Conservation (phyloP, 345 rosid genomes). For the Gossypium longicalyx region DNA sequence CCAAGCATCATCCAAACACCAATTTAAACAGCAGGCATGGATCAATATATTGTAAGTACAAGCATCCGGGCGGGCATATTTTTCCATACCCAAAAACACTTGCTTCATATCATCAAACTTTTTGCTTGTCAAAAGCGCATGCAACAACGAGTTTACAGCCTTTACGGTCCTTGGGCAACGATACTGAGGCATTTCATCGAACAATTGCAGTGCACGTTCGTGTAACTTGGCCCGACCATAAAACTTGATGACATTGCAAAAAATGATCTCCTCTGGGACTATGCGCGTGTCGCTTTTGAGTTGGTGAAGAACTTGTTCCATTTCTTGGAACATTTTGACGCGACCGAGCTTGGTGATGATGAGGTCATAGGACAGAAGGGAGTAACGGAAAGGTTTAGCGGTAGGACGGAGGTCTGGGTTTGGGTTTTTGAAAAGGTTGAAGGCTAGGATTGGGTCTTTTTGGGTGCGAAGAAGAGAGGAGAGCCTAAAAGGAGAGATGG, state of each 20-base stretch:
- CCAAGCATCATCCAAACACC: slow-evolving; percentile 46
- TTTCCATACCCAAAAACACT: slow-evolving; percentile 31
- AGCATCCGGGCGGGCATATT: slow-evolving; percentile 46
- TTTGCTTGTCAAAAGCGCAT: slow-evolving; percentile 38
- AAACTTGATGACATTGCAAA: slow-evolving; percentile 55
- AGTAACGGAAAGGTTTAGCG: slow-evolving; percentile 38
- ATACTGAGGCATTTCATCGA: slow-evolving; percentile 62
- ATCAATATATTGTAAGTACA: slow-evolving; percentile 77
- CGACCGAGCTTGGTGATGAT: slow-evolving; percentile 73
- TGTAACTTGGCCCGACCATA: slow-evolving; percentile 53
- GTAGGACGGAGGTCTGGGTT: slow-evolving; percentile 35
- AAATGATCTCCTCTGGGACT: slow-evolving; percentile 48
- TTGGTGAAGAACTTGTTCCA: slow-evolving; percentile 51
- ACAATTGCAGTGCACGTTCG: slow-evolving; percentile 45
- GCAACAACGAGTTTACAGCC: slow-evolving; percentile 58
- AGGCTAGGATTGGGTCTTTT: slow-evolving; percentile 57
- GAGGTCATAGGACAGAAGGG: slow-evolving; percentile 67
- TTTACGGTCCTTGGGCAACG: slow-evolving; percentile 51
- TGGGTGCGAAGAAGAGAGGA: slow-evolving; percentile 64
- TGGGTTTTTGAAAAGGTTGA: slow-evolving; percentile 12
- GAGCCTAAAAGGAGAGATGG: slow-evolving; percentile 53
- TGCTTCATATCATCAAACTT: slow-evolving; percentile 42
- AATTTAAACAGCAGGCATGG: slow-evolving; percentile 28
- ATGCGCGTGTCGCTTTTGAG: slow-evolving; percentile 48
- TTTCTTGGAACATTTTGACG: slow-evolving; percentile 68